Evolutionary conservation across 495 filamentous ascomycete species (phyloP).

Genomic region (Aspergillus ellipticus): DNA sequence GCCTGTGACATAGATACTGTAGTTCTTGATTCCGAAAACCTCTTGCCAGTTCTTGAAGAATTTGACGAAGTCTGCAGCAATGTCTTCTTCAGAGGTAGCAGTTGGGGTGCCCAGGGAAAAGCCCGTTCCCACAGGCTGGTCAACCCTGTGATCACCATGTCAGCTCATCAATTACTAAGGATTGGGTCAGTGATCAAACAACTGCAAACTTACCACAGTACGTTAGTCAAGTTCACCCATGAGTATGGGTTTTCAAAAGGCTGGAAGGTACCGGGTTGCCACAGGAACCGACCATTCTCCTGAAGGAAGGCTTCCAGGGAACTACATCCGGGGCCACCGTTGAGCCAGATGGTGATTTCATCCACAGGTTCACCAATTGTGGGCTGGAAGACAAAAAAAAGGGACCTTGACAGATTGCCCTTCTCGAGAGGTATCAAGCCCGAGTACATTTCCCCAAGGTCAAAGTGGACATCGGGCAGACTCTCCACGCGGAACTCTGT

Average conservation of each 20-base stretch:
- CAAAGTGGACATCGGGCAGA: slow-evolving; percentile 68
- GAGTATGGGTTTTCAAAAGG: slow-evolving; percentile 60
- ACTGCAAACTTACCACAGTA: slow-evolving; percentile 48
- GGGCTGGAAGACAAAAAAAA: slow-evolving; percentile 53
- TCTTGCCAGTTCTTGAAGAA: slow-evolving; percentile 64
- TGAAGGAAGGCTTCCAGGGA: slow-evolving; percentile 65
- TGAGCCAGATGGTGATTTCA: slow-evolving; percentile 71
- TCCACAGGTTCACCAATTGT: slow-evolving; percentile 49
- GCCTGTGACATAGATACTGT: slow-evolving; percentile 60
- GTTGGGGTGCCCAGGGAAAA: slow-evolving; percentile 54
- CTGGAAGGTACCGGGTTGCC: slow-evolving; percentile 55
- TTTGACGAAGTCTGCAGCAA: slow-evolving; percentile 55
- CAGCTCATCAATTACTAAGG: neutral
- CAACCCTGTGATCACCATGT: slow-evolving; percentile 30
- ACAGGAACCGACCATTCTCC: slow-evolving; percentile 62
- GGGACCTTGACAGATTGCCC: slow-evolving; percentile 40
- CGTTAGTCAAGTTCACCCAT: slow-evolving; percentile 65
- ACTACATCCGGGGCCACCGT: slow-evolving; percentile 66
- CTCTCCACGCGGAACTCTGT: slow-evolving; percentile 62
- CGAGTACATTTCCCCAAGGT: slow-evolving; percentile 73
- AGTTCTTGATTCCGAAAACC: slow-evolving; percentile 56
- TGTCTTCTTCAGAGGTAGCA: slow-evolving; percentile 52
- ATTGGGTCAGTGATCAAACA: neutral
- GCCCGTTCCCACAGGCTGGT: slow-evolving; percentile 56
- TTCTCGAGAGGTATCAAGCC: slow-evolving; percentile 68